phyloP scores from a whole-genome alignment of 257 asterid species.

The Prunella vulgaris region DNA sequence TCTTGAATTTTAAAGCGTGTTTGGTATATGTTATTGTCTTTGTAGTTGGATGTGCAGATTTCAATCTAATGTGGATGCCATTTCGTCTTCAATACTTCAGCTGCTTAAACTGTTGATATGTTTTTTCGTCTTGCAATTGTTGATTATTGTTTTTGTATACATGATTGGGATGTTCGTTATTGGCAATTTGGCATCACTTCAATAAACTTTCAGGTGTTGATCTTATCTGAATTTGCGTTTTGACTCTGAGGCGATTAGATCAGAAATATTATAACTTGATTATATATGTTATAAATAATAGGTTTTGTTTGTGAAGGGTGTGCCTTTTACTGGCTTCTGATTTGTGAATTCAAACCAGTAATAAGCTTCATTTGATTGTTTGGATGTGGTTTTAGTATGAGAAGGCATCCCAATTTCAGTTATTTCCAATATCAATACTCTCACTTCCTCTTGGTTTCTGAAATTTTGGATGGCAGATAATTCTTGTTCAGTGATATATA shows the following conservation, averaged over 20 bases:
- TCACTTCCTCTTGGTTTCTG: neutral
- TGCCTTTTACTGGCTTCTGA: neutral
- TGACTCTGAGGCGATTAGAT: neutral
- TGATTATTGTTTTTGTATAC: neutral
- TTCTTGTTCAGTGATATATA: too few relatives aligned
- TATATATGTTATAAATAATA: neutral
- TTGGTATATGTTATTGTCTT: neutral
- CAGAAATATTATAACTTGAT: too few relatives aligned
- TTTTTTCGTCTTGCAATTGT: neutral
- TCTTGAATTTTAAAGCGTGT: neutral
- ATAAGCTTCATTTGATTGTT: neutral
- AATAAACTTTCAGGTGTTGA: neutral
- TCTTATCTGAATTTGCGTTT: neutral
- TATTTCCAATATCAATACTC: neutral
- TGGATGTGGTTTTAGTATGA: neutral
- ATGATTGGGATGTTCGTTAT: conserved; percentile 1
- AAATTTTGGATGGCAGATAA: neutral
- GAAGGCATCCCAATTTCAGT: neutral
- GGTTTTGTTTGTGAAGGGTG: neutral
- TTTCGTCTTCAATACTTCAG: neutral
- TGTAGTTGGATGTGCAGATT: conserved; percentile 1
- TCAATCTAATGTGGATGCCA: neutral
- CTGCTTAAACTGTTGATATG: neutral
- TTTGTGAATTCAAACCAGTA: neutral
- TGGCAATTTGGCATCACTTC: neutral